These are phyloP conservation scores for Rhododendron griersonianum DNA, from an alignment of 148 eudicot genomes.

Conservation along the genomic window DNA sequence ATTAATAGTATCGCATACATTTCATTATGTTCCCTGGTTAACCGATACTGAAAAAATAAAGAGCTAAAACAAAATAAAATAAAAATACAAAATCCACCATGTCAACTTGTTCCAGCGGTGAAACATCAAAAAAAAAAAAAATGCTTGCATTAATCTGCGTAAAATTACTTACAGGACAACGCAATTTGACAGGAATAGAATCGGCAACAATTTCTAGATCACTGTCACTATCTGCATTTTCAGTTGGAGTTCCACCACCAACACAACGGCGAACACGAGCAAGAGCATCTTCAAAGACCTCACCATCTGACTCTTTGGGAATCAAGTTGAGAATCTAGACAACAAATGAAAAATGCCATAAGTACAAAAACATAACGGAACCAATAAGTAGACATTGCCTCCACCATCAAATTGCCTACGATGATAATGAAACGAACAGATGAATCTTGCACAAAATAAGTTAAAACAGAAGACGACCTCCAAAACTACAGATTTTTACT, in stretches of 20 bases:
- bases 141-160: background rate
- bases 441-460: background rate
- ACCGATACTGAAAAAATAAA: background rate
- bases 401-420: background rate
- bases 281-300: constrained; percentile 61
- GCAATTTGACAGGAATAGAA: constrained; percentile 59
- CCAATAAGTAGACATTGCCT: background rate
- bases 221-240: constrained; percentile 72
- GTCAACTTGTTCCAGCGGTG: background rate
- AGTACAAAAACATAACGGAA: background rate
- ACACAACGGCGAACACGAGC: constrained; percentile 70
- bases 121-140: background rate
- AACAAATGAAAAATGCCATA: background rate
- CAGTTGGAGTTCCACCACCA: constrained; percentile 59
- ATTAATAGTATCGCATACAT: background rate
- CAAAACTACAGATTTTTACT: background rate
- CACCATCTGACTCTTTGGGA: constrained; percentile 62
- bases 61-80: background rate
- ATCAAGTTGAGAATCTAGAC: constrained; percentile 55
- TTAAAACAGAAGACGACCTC: background rate
- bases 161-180: constrained; percentile 64
- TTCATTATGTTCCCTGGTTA: background rate
- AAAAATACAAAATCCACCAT: background rate
- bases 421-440: background rate
- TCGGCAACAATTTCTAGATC: constrained; percentile 78